Evolutionary conservation across 495 filamentous ascomycete species (phyloP).

Genomic region (Chaetomium cochliodes): DNA sequence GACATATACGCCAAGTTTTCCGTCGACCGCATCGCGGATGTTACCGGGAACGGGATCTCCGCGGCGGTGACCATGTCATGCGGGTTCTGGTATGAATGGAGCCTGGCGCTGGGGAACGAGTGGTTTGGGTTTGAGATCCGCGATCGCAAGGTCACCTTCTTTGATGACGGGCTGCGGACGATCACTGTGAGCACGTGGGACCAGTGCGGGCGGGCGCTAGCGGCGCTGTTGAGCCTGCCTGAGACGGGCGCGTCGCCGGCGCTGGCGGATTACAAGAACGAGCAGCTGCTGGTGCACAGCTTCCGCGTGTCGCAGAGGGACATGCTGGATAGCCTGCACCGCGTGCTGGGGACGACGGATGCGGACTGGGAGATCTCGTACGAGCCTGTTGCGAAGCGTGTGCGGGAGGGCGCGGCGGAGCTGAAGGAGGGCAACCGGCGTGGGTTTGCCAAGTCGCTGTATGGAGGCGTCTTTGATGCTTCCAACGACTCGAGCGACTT

Average conservation of each 20-base stretch:
- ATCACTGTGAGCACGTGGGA: constrained; percentile 43
- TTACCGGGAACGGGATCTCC: constrained; percentile 41
- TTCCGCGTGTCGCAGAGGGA: constrained; percentile 49
- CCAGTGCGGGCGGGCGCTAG: constrained; percentile 46
- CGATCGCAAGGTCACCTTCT: constrained; percentile 35
- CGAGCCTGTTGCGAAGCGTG: constrained; percentile 45
- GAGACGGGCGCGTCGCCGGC: constrained; percentile 43
- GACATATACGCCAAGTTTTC: constrained; percentile 33
- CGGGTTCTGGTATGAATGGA: constrained; percentile 53
- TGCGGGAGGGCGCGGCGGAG: constrained; percentile 39
- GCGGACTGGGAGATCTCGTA: constrained; percentile 57
- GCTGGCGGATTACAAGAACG: constrained; percentile 41
- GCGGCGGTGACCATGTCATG: constrained; percentile 40
- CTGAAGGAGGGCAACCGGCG: constrained; percentile 45
- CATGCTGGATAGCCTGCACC: constrained; percentile 48
- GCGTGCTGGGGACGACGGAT: constrained; percentile 53
- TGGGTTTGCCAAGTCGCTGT: constrained; percentile 55
- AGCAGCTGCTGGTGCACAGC: constrained; percentile 36
- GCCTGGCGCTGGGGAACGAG: constrained; percentile 31
- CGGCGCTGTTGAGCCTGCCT: constrained; percentile 43
- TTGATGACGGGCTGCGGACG: constrained; percentile 35
- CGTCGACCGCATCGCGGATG: constrained; percentile 22
- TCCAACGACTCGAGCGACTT: constrained; percentile 44
- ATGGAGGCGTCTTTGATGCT: constrained; percentile 52
- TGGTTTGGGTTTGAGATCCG: constrained; percentile 39